Evolutionary conservation across 352 stramenopile species (phyloP), one percentile per base, ranked within the genome.

Genomic region (Globisporangium nodosum): DNA sequence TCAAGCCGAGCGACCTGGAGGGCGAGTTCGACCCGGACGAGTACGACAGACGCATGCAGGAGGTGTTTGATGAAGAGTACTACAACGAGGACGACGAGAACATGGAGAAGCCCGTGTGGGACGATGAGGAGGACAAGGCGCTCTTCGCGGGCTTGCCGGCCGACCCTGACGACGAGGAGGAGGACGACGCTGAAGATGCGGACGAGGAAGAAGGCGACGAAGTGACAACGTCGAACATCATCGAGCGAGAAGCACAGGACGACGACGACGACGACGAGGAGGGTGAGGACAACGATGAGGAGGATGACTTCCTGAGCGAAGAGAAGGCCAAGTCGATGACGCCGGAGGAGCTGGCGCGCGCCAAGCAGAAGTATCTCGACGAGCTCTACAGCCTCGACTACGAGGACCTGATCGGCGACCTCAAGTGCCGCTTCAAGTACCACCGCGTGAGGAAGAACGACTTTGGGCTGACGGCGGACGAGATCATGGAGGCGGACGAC

Each of bases 311-410:
- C 13, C 58, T 76, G 42, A 67, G 83, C 69, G 74, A 76, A 65
- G 33, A 80, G 60, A 57, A 57, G 30, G 39, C 54, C 12, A 74
- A 78, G 61, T 74, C 73, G 40, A 79, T 92, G 78, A 85, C 69
- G 12, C 57, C 58, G 0, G 67, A 76, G 27, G 73, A 96, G 57
- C 81, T 92, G 49, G 53, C 88, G 58, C 68, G 63, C 27, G 94
- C 94, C 65, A 91, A 96, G 73, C 71, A 96, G 57, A 93, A 98
- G 63, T 93, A 97, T 60, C 72, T 98, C 58, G 93, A 99, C 51
- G 96, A 99, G 63, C 74, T 99, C 9, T 99, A 99, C 71, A 91
- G 96, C 47, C 78, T 99, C 27, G 97, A 99, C 72, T 99, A 99
- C 66, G 97, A 99, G 72, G 97, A 99, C 64, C 87, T 99, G 45